Evolutionary conservation across 2,329 filamentous ascomycete species (phyloP).

Genomic region (Verticillium alfalfae): DNA sequence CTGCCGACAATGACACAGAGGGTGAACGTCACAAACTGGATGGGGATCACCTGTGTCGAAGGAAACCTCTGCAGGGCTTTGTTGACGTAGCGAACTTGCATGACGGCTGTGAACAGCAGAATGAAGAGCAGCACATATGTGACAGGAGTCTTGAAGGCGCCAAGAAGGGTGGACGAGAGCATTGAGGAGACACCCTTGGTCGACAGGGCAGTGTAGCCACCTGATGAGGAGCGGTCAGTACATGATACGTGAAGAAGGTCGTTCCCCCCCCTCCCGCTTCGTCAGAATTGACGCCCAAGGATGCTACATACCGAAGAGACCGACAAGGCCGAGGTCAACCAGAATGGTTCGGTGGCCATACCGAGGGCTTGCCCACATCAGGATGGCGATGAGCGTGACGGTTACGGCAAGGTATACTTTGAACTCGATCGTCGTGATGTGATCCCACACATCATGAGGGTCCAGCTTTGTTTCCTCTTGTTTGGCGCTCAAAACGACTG

Average conservation of each 20-base stretch:
- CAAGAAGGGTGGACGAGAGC: conserved; percentile 83
- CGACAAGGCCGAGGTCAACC: conserved; percentile 89
- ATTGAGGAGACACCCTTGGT: conserved; percentile 96
- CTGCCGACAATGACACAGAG: conserved; percentile 93
- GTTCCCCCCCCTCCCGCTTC: neutral
- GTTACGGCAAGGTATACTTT: conserved; percentile 84
- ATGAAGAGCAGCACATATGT: conserved; percentile 81
- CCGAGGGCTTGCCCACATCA: conserved; percentile 77
- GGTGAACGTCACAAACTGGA: conserved; percentile 96
- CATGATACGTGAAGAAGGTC: neutral
- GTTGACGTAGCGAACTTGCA: conserved; percentile 98
- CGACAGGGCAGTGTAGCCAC: conserved; percentile 91
- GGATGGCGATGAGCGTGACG: conserved; percentile 60
- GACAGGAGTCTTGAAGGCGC: conserved; percentile 84
- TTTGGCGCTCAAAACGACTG: conserved; percentile 86
- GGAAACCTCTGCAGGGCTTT: conserved; percentile 83
- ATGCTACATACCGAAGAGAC: conserved; percentile 69
- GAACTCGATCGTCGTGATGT: conserved; percentile 85
- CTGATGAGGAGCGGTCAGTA: conserved; percentile 31
- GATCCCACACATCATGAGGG: conserved; percentile 81
- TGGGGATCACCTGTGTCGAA: conserved; percentile 95
- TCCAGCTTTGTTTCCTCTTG: conserved; percentile 86
- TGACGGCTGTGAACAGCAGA: conserved; percentile 76
- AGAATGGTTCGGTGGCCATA: conserved; percentile 85
- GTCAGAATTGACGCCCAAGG: neutral